These are phyloP conservation scores for Naganishia cerealis DNA, from an alignment of 1,284 basidiomycete species.

Conservation along the genomic window DNA sequence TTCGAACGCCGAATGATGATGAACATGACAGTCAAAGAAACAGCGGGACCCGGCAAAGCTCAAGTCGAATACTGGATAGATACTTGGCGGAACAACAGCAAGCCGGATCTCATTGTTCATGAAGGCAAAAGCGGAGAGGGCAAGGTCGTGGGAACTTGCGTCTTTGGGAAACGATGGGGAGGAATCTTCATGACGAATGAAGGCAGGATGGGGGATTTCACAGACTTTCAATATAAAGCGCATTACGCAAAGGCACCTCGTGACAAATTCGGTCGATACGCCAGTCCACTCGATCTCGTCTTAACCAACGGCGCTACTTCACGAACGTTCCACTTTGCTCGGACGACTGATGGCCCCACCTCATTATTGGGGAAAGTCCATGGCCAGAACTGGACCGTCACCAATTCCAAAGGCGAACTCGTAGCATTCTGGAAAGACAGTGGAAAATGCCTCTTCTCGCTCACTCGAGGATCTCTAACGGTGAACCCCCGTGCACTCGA, in stretches of 20 bases:
- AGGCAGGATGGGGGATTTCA: not conserved
- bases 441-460: not conserved
- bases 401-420: conserved; percentile 2
- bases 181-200: conserved; percentile 2
- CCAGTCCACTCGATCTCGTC: not conserved
- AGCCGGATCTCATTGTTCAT: not conserved
- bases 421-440: not conserved
- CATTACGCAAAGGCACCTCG: not conserved
- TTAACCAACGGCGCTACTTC: not conserved
- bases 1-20: conserved; percentile 1
- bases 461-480: not conserved
- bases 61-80: not conserved
- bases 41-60: not conserved
- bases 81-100: not conserved
- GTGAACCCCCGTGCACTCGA: not conserved
- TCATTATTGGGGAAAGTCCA: not conserved
- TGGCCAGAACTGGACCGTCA: not conserved
- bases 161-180: not conserved
- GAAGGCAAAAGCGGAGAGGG: not conserved
- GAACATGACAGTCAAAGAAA: conserved; percentile 1
- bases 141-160: not conserved
- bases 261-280: not conserved
- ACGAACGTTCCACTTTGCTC: not conserved
- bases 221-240: not conserved
- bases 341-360: not conserved